These are phyloP conservation scores for Cutaneotrichosporon sp. DNA, from an alignment of 1,284 basidiomycete genomes.

Conservation along the genomic window DNA sequence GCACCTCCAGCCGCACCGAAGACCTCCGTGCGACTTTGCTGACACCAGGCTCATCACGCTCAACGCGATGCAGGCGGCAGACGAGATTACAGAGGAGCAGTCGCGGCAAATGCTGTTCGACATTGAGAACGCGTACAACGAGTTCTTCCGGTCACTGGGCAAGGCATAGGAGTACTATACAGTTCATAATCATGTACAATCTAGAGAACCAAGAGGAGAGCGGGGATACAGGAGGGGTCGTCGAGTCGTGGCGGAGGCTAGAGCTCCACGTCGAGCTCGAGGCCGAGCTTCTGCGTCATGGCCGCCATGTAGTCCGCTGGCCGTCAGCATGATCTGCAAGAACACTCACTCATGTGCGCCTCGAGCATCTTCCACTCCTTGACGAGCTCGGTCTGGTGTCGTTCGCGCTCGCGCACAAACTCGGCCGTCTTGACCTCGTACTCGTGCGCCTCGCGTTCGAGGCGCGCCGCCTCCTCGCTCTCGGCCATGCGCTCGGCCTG, in stretches of 20 bases:
- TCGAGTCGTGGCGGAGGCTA: too few relatives aligned
- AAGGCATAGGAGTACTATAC: slow-evolving; percentile 11
- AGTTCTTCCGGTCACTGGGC: slow-evolving; percentile 83
- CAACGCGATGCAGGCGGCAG: slow-evolving; percentile 95
- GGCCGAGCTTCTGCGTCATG: slow-evolving; percentile 43
- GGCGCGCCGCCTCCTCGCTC: slow-evolving; percentile 1
- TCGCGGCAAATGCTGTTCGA: slow-evolving; percentile 92
- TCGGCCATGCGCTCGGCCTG: slow-evolving; percentile 16
- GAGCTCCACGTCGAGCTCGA: slow-evolving; percentile 4
- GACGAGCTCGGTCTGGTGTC: slow-evolving; percentile 28
- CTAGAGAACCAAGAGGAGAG: neutral
- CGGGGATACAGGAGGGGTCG: too few relatives aligned
- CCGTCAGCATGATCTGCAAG: slow-evolving; percentile 39
- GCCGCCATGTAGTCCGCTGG: slow-evolving; percentile 52
- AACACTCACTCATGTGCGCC: slow-evolving; percentile 68
- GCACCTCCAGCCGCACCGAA: neutral
- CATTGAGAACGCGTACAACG: slow-evolving; percentile 93
- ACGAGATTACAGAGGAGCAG: slow-evolving; percentile 95
- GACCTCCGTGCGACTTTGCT: too few relatives aligned
- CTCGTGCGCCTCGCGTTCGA: slow-evolving; percentile 11
- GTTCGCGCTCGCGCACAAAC: slow-evolving; percentile 10
- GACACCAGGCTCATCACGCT: slow-evolving; percentile 82
- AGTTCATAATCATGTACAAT: slow-evolving; percentile 9
- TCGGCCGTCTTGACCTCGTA: slow-evolving; percentile 9
- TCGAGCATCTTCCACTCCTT: slow-evolving; percentile 40